Conservation (phyloP, 768 basidiomycete species). For the Leucosporidium yakuticum region DNA sequence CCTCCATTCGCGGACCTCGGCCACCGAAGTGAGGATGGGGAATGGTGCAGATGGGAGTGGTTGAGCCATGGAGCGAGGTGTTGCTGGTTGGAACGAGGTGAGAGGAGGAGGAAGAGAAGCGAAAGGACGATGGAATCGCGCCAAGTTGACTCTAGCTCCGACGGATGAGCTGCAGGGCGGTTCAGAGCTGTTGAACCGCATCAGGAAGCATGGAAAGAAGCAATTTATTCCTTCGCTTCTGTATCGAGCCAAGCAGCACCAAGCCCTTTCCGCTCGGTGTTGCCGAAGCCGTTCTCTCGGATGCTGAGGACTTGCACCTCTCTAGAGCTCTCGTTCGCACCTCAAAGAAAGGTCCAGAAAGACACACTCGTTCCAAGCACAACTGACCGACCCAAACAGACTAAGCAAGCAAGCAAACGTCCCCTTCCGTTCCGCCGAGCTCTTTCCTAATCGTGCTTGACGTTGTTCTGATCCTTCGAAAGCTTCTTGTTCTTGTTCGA, state of each 20-base stretch:
- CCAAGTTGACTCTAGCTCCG: too few relatives aligned
- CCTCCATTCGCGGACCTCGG: slow-evolving; percentile 68
- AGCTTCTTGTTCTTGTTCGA: background rate
- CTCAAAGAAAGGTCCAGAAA: background rate
- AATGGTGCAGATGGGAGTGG: slow-evolving; percentile 26
- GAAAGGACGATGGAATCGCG: background rate
- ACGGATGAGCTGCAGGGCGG: too few relatives aligned
- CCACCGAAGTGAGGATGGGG: slow-evolving; percentile 53
- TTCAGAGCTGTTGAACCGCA: too few relatives aligned
- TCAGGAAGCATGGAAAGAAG: too few relatives aligned
- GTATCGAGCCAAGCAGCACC: too few relatives aligned
- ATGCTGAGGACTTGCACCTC: too few relatives aligned
- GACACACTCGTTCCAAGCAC: background rate
- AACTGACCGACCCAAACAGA: background rate
- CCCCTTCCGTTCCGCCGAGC: background rate
- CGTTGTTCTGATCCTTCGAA: background rate
- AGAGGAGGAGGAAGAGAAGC: background rate
- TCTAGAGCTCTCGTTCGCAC: too few relatives aligned
- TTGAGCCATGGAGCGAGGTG: background rate
- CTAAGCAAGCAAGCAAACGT: background rate
- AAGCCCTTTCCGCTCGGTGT: too few relatives aligned
- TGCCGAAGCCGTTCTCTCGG: too few relatives aligned
- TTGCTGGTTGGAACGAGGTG: background rate
- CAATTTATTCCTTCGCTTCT: too few relatives aligned
- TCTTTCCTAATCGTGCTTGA: background rate